phyloP scores from a whole-genome alignment of 331 rosid species.

The Rhamnella rubrinervis region DNA sequence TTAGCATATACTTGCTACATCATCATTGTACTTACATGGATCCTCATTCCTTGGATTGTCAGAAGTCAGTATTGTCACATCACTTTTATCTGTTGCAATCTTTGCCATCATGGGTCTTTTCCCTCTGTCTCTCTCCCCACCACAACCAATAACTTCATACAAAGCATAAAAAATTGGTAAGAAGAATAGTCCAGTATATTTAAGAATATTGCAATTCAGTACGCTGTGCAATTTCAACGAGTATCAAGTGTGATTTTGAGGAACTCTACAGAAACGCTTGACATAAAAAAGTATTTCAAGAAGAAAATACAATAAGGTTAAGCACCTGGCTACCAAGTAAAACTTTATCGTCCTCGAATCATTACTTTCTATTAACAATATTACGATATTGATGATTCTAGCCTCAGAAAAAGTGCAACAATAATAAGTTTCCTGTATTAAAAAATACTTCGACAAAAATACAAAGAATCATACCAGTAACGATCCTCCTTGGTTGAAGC shows the following conservation, averaged over 20 bases:
- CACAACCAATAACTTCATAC: constrained; percentile 70
- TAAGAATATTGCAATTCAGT: background rate
- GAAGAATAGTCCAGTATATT: background rate
- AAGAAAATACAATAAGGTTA: background rate
- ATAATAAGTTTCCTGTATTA: background rate
- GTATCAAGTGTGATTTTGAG: background rate
- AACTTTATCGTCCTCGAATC: background rate
- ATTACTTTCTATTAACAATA: background rate
- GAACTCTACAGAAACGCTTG: too few relatives aligned
- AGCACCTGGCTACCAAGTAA: too few relatives aligned
- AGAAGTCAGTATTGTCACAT: constrained; percentile 84
- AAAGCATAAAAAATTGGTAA: constrained; percentile 19
- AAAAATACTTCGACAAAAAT: constrained; percentile 10
- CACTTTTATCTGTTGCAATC: constrained; percentile 95
- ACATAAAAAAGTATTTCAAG: background rate
- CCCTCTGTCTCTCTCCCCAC: constrained; percentile 78
- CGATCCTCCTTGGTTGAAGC: constrained; percentile 85
- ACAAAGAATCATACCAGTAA: constrained; percentile 64
- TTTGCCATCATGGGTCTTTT: constrained; percentile 90
- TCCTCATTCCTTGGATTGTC: constrained; percentile 86
- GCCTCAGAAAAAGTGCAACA: background rate
- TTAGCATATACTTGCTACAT: background rate
- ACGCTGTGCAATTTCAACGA: background rate
- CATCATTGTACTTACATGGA: constrained; percentile 65
- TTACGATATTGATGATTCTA: background rate